Evolutionary conservation across 257 asterid species (phyloP).

Genomic region (Solanum gandarillasii): DNA sequence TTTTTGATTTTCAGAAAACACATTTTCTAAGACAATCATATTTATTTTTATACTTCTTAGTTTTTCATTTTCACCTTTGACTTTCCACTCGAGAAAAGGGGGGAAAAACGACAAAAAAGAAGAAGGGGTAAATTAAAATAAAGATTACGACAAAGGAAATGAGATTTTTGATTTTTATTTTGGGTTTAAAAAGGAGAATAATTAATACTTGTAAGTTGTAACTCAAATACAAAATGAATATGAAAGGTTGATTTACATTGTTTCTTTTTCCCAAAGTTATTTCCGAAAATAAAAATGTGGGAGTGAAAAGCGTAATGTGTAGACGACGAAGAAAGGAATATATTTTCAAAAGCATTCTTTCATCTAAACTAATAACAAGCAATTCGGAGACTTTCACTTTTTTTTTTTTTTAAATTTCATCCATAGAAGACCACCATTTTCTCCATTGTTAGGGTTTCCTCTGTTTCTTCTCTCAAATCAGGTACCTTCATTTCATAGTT

Average conservation of each 20-base stretch:
- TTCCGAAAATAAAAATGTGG: neutral
- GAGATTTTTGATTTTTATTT: too few species aligned
- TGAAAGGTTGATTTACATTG: neutral
- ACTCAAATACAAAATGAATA: neutral
- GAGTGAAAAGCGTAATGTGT: neutral
- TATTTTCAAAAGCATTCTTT: neutral
- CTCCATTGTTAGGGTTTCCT: conserved; percentile 43
- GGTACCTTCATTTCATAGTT: conserved; percentile 8
- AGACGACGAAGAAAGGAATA: neutral
- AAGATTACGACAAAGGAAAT: neutral
- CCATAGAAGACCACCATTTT: neutral
- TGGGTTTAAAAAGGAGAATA: neutral
- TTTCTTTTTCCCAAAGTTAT: neutral
- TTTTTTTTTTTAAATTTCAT: neutral
- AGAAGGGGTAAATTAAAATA: neutral
- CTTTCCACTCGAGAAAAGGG: neutral
- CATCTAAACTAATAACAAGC: neutral
- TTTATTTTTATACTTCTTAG: neutral
- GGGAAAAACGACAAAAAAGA: neutral
- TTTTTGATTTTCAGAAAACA: neutral
- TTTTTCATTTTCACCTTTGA: neutral
- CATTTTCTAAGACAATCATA: neutral
- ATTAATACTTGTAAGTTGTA: neutral
- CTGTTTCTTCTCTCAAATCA: conserved; percentile 1
- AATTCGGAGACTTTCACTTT: neutral